phyloP scores from a whole-genome alignment of 2,329 filamentous ascomycete genomes.

The Uncinocarpus reesii region DNA sequence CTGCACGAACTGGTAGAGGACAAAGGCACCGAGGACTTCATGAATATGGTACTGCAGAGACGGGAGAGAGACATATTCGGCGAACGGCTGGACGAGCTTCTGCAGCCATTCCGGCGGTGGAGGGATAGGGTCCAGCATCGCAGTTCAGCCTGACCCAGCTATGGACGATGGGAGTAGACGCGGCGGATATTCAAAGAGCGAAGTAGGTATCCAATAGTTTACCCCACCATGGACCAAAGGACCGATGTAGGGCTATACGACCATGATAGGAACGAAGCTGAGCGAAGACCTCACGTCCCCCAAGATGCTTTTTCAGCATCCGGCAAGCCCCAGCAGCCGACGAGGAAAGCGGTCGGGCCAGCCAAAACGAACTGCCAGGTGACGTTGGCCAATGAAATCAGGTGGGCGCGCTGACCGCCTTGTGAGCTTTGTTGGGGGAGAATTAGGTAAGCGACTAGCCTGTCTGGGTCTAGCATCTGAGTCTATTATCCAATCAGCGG shows the following conservation, averaged over 20 bases:
- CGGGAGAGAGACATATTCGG: conserved; percentile 43
- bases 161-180: not conserved
- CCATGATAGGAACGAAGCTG: too few relatives aligned
- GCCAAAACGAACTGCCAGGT: conserved; percentile 1
- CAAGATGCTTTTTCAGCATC: too few relatives aligned
- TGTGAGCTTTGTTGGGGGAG: conserved; percentile 10
- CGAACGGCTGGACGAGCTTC: conserved; percentile 40
- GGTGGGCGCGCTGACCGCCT: conserved; percentile 11
- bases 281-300: too few relatives aligned
- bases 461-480: not conserved
- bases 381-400: conserved; percentile 3
- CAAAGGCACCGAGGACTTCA: conserved; percentile 48
- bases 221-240: too few relatives aligned
- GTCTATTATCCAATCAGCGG: not conserved
- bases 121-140: conserved; percentile 38
- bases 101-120: conserved; percentile 45
- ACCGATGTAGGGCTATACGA: too few relatives aligned
- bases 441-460: not conserved
- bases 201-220: too few relatives aligned
- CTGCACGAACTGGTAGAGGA: conserved; percentile 48
- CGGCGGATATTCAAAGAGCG: not conserved
- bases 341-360: not conserved
- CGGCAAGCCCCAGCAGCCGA: too few relatives aligned
- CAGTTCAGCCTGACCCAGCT: not conserved
- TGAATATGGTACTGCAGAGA: conserved; percentile 52